Evolutionary conservation across 1,284 basidiomycete genomes (phyloP), one percentile per base, ranked within the genome.

Genomic region (Phlebopus sp.): DNA sequence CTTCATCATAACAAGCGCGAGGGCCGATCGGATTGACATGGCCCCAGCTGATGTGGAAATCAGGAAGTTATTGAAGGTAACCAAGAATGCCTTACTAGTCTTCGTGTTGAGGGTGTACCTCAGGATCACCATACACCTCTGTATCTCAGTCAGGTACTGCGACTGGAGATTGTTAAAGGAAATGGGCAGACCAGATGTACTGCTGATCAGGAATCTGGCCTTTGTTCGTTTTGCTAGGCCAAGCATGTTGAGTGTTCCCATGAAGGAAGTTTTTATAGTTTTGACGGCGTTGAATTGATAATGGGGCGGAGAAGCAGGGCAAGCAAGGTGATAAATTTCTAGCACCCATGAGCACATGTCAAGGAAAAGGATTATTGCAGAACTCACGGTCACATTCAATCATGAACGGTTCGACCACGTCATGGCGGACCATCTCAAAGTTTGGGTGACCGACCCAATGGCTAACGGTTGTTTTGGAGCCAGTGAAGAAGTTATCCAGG

Each of bases 381-480:
- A 40, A 37, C 89, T 64, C 66, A 92, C 92, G 92, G 71, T 97
- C 94, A 56, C 93, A 95, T 70, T 97, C 94, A 65, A 95, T 95
- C 84, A 95, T 88, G 75, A 95, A 95, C 3, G 94, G 92, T 65
- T 97, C 90, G 42, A 96, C 88, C 17, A 99, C 90, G 68, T 99
- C 96, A 69, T 98, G 96, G 51, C 96, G 84, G 55, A 98, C 91
- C 70, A 98, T 77, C 71, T 98, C 96, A 60, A 99, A 99, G 74
- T 97, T 97, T 51, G 96, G 96, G 69, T 99, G 96, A 2, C 96
- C 96, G 54, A 94, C 79, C 91, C 91, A 94, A 67, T 95, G 92
- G 53, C 86, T 89, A 56, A 97, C 84, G 43, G 93, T 95, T 29
- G 91, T 94, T 70, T 95, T 95, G 46, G 90, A 91, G 17, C 96